These are phyloP conservation scores for Yamadazyma sp. DNA, from an alignment of 805 yeast genomes.

Conservation along the genomic window DNA sequence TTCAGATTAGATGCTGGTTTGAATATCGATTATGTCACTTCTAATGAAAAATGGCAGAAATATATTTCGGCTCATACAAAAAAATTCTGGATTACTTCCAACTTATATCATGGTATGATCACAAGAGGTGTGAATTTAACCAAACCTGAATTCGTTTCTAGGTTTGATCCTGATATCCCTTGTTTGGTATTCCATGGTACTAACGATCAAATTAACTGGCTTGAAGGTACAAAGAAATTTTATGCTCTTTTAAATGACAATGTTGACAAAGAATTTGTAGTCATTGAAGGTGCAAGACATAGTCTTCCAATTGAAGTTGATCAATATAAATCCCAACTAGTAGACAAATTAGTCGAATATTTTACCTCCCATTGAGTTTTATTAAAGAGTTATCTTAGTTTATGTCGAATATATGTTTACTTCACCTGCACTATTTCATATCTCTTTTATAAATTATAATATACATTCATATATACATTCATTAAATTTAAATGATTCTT, in stretches of 20 bases:
- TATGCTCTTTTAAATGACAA: conserved; percentile 27
- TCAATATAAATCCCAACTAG: conserved; percentile 4
- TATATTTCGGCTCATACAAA: conserved; percentile 39
- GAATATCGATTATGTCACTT: conserved; percentile 52
- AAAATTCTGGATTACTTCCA: conserved; percentile 49
- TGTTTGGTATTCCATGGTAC: conserved; percentile 61
- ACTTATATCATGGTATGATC: conserved; percentile 60
- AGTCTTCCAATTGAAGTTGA: conserved; percentile 29
- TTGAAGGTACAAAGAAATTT: conserved; percentile 45
- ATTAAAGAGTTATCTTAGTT: no score
- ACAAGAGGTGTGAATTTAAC: conserved; percentile 56
- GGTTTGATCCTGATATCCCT: conserved; percentile 41
- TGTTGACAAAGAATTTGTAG: conserved; percentile 28
- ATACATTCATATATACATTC: no score
- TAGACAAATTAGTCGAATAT: conserved; percentile 6
- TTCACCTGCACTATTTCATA: no score
- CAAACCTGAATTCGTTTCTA: conserved; percentile 30
- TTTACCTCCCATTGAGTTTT: conserved; percentile 1
- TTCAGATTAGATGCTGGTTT: conserved; percentile 54
- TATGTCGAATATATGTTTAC: neutral
- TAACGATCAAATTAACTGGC: conserved; percentile 59
- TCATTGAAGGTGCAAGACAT: conserved; percentile 38
- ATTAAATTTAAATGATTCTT: no score
- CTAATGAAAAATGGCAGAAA: conserved; percentile 43
- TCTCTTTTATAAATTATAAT: no score